Percentiles rank a stretch among this genome's conserved stretches.
Conservation (phyloP, 495 filamentous ascomycete species). For the Hypomontagnella monticulosa region DNA sequence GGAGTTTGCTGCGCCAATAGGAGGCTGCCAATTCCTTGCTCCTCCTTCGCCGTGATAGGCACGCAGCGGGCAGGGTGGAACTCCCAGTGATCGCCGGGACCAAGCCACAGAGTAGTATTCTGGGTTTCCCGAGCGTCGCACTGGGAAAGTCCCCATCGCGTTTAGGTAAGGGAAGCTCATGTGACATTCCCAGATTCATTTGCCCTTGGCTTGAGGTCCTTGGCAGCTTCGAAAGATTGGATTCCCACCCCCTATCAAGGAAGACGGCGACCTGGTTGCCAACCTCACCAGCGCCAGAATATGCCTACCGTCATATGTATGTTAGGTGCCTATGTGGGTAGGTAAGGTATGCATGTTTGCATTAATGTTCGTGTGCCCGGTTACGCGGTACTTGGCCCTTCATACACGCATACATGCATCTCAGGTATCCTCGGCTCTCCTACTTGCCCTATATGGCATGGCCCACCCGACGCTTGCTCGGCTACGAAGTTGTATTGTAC, state of each 20-base stretch:
- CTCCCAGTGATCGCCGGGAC: slow-evolving; percentile 40
- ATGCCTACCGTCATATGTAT: slow-evolving; percentile 5
- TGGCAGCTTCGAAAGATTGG: slow-evolving; percentile 35
- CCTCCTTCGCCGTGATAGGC: slow-evolving; percentile 40
- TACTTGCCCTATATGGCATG: slow-evolving; percentile 17
- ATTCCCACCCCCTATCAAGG: slow-evolving; percentile 36
- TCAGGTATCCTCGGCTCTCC: slow-evolving; percentile 9
- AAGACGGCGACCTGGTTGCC: slow-evolving; percentile 29
- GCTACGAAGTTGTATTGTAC: slow-evolving; percentile 18
- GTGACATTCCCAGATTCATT: slow-evolving; percentile 45
- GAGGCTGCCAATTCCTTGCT: slow-evolving; percentile 17
- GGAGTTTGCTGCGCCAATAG: slow-evolving; percentile 46
- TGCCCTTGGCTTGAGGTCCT: slow-evolving; percentile 27
- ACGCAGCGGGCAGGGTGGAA: slow-evolving; percentile 24
- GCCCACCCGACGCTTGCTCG: slow-evolving; percentile 8
- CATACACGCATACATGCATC: not conserved
- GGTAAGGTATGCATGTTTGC: not conserved
- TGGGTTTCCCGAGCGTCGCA: slow-evolving; percentile 42
- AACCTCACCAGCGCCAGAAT: slow-evolving; percentile 9
- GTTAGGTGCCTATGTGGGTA: not conserved
- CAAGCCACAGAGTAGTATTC: slow-evolving; percentile 48
- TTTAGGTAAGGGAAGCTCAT: slow-evolving; percentile 45
- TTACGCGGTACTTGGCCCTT: slow-evolving; percentile 11
- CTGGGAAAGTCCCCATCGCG: slow-evolving; percentile 43
- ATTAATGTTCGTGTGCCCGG: slow-evolving; percentile 2